Conservation (phyloP, 2,329 filamentous ascomycete genomes). For the Ceratocystis alfenasii region DNA sequence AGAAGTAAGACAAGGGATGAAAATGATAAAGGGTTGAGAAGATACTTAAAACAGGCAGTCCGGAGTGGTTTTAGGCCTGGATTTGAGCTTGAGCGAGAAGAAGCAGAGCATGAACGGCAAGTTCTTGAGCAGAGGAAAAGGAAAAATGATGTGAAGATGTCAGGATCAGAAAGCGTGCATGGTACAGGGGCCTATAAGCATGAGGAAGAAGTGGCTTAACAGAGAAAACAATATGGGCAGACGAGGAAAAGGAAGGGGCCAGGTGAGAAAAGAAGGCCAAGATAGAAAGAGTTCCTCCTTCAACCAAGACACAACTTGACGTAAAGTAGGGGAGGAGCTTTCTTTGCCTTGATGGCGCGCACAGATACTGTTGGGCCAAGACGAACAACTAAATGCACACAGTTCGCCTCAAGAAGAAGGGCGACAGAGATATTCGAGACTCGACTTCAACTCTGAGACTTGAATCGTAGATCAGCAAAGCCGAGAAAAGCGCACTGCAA, state of each 20-base stretch:
- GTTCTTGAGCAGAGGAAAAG: background rate
- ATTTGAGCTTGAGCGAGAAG: background rate
- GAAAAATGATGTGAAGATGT: background rate
- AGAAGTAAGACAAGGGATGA: background rate
- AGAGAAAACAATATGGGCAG: background rate
- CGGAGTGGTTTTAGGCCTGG: background rate
- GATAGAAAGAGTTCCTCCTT: background rate
- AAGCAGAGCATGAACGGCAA: background rate
- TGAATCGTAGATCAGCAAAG: background rate
- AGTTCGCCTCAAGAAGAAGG: no score
- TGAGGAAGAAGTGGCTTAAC: background rate
- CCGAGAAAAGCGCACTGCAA: background rate
- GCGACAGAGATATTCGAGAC: background rate
- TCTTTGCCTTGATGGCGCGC: no score
- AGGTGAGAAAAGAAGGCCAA: background rate
- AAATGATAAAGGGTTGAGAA: background rate
- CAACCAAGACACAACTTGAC: no score
- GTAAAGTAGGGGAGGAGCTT: no score
- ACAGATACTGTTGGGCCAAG: no score
- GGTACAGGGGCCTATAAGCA: background rate
- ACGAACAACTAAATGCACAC: no score
- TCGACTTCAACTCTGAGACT: background rate
- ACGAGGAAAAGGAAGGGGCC: background rate
- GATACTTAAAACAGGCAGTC: background rate
- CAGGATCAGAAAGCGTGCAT: background rate